phyloP scores from a whole-genome alignment of 208 protist species.

The Acanthamoeba culbertsoni region DNA sequence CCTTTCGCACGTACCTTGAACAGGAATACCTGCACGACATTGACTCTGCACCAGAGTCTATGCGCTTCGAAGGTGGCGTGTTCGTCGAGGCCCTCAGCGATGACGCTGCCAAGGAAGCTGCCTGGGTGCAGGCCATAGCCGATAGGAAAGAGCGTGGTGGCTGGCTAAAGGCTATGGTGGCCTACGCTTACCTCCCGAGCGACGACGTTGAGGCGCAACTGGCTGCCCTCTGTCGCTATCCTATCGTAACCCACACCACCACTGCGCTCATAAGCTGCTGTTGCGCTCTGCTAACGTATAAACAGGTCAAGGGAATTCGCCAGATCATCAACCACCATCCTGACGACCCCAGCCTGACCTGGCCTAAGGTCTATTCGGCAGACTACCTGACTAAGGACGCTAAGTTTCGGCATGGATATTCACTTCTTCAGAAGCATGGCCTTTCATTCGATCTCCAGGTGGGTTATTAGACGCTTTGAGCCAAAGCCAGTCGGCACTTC shows the following conservation, averaged over 20 bases:
- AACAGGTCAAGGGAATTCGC: slow-evolving; percentile 17
- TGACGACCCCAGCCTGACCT: background rate
- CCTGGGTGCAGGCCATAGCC: background rate
- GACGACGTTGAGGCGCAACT: background rate
- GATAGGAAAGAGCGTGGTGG: background rate
- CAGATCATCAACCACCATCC: slow-evolving; percentile 58
- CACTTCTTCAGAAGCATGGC: background rate
- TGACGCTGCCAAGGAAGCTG: background rate
- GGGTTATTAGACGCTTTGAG: background rate
- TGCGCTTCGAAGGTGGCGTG: background rate
- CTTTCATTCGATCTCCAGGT: slow-evolving; percentile 38
- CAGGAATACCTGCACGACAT: background rate
- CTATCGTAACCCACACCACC: background rate
- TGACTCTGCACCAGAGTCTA: background rate
- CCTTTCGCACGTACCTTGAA: background rate
- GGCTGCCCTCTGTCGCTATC: background rate
- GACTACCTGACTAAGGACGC: background rate
- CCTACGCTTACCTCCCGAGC: slow-evolving; percentile 30
- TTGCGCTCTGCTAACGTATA: too few relatives aligned
- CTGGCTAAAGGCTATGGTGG: slow-evolving; percentile 35
- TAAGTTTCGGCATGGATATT: slow-evolving; percentile 2
- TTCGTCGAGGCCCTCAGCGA: slow-evolving; percentile 52
- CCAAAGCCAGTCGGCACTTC: background rate
- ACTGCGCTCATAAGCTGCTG: background rate
- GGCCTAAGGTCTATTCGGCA: slow-evolving; percentile 31